A percentile compares a stretch with the other conserved stretches of the same genome.
These are phyloP conservation scores for Tylopilus orsonianus DNA, from an alignment of 1,284 basidiomycete species.

Conservation along the genomic window DNA sequence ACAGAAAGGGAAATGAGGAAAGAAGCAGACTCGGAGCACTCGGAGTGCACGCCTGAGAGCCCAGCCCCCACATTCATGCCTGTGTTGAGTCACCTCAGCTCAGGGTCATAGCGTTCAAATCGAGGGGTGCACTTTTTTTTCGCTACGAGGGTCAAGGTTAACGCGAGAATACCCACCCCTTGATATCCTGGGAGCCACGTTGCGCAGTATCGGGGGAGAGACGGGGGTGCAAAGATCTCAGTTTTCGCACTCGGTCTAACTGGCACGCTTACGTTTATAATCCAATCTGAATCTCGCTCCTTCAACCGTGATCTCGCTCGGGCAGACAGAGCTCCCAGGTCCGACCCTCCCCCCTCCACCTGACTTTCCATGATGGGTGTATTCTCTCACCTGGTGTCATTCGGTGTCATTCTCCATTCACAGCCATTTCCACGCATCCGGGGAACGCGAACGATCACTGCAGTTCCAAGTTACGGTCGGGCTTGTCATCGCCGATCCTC, in stretches of 20 bases:
- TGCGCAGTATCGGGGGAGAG: too few species aligned
- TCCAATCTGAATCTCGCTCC: not conserved
- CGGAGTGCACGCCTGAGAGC: constrained; percentile 56
- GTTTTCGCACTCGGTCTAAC: too few species aligned
- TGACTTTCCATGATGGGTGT: constrained; percentile 59
- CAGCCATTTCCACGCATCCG: constrained; percentile 73
- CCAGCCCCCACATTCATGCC: constrained; percentile 57
- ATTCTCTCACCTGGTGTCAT: constrained; percentile 85
- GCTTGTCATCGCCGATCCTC: constrained; percentile 48
- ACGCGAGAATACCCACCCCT: constrained; percentile 69
- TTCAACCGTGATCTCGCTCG: constrained; percentile 19
- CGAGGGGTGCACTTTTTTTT: constrained; percentile 65
- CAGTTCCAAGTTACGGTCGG: constrained; percentile 69
- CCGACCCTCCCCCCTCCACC: constrained; percentile 70
- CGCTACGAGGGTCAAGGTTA: constrained; percentile 55
- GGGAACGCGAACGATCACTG: constrained; percentile 84
- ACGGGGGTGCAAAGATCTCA: too few species aligned
- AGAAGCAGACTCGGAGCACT: constrained; percentile 55
- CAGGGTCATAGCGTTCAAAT: constrained; percentile 64
- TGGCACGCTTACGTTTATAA: constrained; percentile 9
- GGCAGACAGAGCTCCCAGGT: constrained; percentile 75
- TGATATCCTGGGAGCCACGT: constrained; percentile 66
- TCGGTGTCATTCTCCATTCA: constrained; percentile 88
- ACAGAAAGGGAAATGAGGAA: constrained; percentile 46
- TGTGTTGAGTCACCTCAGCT: constrained; percentile 59